These are phyloP conservation scores for Linderina pennispora DNA, from an alignment of 192 early-diverging fungal genomes.

Conservation along the genomic window DNA sequence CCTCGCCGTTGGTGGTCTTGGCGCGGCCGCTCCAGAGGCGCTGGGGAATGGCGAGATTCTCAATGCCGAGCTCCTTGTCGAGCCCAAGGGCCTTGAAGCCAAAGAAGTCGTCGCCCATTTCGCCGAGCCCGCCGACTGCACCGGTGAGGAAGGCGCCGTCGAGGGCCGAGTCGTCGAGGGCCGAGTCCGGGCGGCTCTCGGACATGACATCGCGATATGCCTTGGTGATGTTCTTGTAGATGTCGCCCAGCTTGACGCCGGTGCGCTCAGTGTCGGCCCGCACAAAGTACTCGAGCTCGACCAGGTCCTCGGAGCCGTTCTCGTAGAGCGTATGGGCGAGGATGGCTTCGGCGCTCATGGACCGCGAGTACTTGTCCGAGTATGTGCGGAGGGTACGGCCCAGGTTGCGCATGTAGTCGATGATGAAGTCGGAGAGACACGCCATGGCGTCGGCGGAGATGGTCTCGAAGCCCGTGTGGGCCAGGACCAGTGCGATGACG, in stretches of 20 bases:
- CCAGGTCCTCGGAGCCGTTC: conserved; percentile 67
- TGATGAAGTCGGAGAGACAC: conserved; percentile 70
- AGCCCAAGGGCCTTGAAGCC: conserved; percentile 86
- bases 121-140: conserved; percentile 34
- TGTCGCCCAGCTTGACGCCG: conserved; percentile 63
- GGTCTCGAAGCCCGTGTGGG: conserved; percentile 90
- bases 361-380: conserved; percentile 62
- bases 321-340: conserved; percentile 72
- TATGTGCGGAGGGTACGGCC: conserved; percentile 77
- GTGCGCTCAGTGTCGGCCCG: conserved; percentile 73
- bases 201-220: conserved; percentile 51
- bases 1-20: conserved; percentile 2
- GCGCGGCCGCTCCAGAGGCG: conserved; percentile 26
- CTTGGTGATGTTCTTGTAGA: conserved; percentile 66
- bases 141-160: conserved; percentile 56
- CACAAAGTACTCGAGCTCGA: conserved; percentile 71
- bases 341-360: conserved; percentile 80
- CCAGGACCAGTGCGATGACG: conserved; percentile 58
- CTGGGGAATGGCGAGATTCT: conserved; percentile 45
- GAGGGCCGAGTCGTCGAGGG: conserved; percentile 41
- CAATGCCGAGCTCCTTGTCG: conserved; percentile 62
- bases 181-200: conserved; percentile 24
- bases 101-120: conserved; percentile 84
- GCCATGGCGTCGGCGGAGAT: conserved; percentile 57
- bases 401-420: conserved; percentile 76